These are phyloP conservation scores for Tylopilus plumbeoviolaceoides DNA, from an alignment of 768 basidiomycete species.

Conservation along the genomic window DNA sequence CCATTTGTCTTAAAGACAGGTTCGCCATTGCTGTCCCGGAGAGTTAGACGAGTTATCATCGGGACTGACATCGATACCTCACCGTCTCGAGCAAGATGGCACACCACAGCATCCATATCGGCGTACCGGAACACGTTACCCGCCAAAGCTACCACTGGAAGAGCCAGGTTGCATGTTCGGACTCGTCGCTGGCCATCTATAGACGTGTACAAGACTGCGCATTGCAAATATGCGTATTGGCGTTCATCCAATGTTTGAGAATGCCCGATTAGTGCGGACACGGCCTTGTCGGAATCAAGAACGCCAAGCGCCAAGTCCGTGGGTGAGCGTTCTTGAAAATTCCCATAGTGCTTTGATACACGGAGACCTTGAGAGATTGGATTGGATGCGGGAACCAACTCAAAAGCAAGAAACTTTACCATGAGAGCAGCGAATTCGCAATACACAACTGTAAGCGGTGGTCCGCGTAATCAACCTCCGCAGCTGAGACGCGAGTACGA, in stretches of 20 bases:
- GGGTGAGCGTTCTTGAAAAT: constrained; percentile 61
- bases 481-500: constrained; percentile 70
- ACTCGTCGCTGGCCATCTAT: constrained; percentile 75
- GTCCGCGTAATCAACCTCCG: constrained; percentile 61
- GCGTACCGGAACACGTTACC: constrained; percentile 89
- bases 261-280: constrained; percentile 75
- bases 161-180: constrained; percentile 78
- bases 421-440: constrained; percentile 81
- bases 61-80: constrained; percentile 22
- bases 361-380: constrained; percentile 48
- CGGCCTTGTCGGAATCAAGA: constrained; percentile 76
- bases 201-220: constrained; percentile 84
- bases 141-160: constrained; percentile 79
- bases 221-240: constrained; percentile 75
- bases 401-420: constrained; percentile 43
- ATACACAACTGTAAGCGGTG: constrained; percentile 74
- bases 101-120: constrained; percentile 82
- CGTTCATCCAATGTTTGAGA: constrained; percentile 64
- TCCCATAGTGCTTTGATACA: constrained; percentile 63
- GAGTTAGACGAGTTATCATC: background rate
- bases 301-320: constrained; percentile 77
- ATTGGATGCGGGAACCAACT: constrained; percentile 7
- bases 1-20: constrained; percentile 55
- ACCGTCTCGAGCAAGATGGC: constrained; percentile 78
- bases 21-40: constrained; percentile 57